These are phyloP conservation scores for Diaporthe nobilis DNA, from an alignment of 2,329 filamentous ascomycete species.

Conservation along the genomic window DNA sequence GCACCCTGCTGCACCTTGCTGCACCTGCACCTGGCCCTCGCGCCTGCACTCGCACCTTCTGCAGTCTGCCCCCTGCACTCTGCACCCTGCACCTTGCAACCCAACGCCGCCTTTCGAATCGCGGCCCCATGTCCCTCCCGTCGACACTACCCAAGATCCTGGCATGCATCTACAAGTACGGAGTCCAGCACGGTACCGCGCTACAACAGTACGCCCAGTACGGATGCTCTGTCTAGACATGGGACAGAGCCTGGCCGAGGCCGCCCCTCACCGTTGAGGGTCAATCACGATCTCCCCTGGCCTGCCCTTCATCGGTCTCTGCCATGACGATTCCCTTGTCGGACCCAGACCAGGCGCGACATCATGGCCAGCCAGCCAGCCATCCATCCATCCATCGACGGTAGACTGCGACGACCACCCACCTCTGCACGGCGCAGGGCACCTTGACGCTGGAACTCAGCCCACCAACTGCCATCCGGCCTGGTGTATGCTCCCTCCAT, in stretches of 20 bases:
- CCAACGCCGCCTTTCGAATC: constrained; percentile 26
- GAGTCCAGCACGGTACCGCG: constrained; percentile 20
- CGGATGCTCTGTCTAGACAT: constrained; percentile 10
- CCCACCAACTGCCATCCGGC: constrained; percentile 34
- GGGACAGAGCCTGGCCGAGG: constrained; percentile 34
- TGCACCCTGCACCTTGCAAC: constrained; percentile 11
- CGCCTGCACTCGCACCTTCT: constrained; percentile 20
- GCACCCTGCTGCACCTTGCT: background rate
- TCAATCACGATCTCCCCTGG: constrained; percentile 24
- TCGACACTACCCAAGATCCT: constrained; percentile 38
- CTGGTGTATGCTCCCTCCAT: constrained; percentile 25
- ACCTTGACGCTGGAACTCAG: constrained; percentile 25
- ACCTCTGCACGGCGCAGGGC: constrained; percentile 14
- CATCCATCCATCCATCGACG: constrained; percentile 9
- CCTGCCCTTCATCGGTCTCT: background rate
- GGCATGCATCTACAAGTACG: constrained; percentile 37
- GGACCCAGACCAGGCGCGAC: constrained; percentile 12
- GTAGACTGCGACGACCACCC: background rate
- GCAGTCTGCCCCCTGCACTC: background rate
- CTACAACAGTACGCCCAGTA: background rate
- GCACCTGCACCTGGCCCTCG: constrained; percentile 25
- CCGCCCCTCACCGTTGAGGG: constrained; percentile 31
- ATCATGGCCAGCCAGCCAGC: constrained; percentile 22
- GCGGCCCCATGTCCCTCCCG: constrained; percentile 32
- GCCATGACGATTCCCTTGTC: constrained; percentile 27